Evolutionary conservation across 345 rosid species (phyloP), one percentile per base, ranked within the genome.

Genomic region (Bruguiera gymnorhiza): DNA sequence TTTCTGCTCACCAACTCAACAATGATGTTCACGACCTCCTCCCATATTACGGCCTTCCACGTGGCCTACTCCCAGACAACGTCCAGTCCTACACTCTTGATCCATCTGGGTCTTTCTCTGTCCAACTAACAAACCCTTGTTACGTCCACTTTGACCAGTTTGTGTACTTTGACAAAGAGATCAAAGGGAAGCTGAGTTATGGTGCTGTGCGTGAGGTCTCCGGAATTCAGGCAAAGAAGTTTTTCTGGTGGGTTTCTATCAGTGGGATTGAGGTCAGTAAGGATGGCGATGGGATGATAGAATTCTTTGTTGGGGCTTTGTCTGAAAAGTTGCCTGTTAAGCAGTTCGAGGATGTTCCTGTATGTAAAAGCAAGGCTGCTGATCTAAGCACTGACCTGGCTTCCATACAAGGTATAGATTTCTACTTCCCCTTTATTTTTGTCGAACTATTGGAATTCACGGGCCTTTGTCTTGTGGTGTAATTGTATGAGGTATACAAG

Each of bases 21-120:
- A 16, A 66, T 1, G 95, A 90, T 73, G 67, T 87, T 72, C 93
- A 89, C 63, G 97, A 93, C 72, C 81, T 90, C 61, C 93, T 93
- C 60, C 86, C 85, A 0, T 10, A 19, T 37, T 88, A 79, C 72
- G 92, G 92, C 26, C 78, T 92, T 26, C 97, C 97, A 0, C 84
- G 78, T 69, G 97, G 97, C 34, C 81, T 89, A 29, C 56, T 92
- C 50, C 97, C 97, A 0, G 69, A 70, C 71, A 84, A 83, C 71
- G 86, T 92, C 30, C 67, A 71, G 26, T 89, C 97, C 36, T 89
- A 82, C 84, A 72, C 81, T 19, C 70, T 91, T 18, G 71, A 63
- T 9, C 65, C 74, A 6, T 59, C 72, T 36, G 92, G 96, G 9
- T 81, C 70, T 27, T 86, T 92, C 89, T 71, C 83, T 63, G 68